Conservation (phyloP, 768 basidiomycete species). For the Guyanaporus albipodus region DNA sequence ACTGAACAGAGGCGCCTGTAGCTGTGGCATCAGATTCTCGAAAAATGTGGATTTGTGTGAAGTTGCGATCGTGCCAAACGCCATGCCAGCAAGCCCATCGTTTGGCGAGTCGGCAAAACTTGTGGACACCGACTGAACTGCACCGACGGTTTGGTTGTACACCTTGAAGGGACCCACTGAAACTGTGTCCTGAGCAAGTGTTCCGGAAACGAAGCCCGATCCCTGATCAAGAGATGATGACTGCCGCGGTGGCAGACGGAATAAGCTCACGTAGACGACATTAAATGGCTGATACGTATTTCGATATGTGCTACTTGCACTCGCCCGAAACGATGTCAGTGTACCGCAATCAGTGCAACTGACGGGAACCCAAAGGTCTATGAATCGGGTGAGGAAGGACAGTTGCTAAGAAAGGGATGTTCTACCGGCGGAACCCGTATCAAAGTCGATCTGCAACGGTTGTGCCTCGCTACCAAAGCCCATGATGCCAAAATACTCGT, state of each 20-base stretch:
- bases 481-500: constrained; percentile 44
- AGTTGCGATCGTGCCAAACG: constrained; percentile 53
- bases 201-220: constrained; percentile 48
- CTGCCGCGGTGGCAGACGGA: constrained; percentile 5
- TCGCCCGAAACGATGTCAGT: constrained; percentile 34
- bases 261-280: constrained; percentile 41
- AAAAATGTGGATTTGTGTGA: constrained; percentile 52
- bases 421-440: constrained; percentile 52
- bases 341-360: constrained; percentile 38
- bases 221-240: constrained; percentile 36
- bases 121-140: constrained; percentile 41
- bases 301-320: constrained; percentile 40
- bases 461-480: constrained; percentile 55
- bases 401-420: not conserved
- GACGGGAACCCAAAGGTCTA: constrained; percentile 58
- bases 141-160: constrained; percentile 52
- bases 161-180: constrained; percentile 43
- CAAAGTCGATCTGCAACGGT: constrained; percentile 52
- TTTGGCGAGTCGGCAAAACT: constrained; percentile 51
- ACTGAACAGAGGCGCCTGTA: constrained; percentile 50
- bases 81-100: constrained; percentile 58
- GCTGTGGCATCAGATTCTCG: constrained; percentile 51
- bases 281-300: constrained; percentile 32
- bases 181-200: constrained; percentile 48
- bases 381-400: not conserved